Evolutionary conservation across 1,284 basidiomycete genomes (phyloP).

Genomic region (Veloporphyrellus conicus): DNA sequence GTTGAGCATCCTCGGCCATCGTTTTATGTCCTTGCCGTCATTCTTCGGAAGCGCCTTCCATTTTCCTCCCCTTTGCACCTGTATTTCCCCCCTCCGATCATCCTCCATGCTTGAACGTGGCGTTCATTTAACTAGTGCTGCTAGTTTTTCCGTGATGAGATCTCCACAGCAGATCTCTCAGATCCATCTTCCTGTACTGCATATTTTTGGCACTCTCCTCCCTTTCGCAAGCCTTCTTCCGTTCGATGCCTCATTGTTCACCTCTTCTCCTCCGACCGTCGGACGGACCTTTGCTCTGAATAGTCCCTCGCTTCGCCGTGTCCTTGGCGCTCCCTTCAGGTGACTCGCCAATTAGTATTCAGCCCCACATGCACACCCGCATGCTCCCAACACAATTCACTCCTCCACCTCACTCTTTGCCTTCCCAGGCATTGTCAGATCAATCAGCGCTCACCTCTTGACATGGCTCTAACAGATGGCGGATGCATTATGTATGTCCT

Average conservation of each 20-base stretch:
- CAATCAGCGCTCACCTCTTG: background rate
- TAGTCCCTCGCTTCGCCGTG: constrained; percentile 1
- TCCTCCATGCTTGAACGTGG: constrained; percentile 5
- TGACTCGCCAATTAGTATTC: background rate
- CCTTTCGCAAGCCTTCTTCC: constrained; percentile 2
- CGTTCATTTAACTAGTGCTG: background rate
- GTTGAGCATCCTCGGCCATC: constrained; percentile 12
- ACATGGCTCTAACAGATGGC: background rate
- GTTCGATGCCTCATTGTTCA: constrained; percentile 10
- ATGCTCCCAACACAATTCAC: background rate
- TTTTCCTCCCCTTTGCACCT: background rate
- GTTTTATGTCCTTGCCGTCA: background rate
- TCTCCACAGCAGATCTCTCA: constrained; percentile 4
- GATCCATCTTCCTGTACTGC: background rate
- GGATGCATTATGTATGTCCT: background rate
- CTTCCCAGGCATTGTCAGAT: constrained; percentile 9
- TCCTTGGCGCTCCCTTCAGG: background rate
- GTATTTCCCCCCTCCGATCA: background rate
- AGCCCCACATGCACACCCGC: constrained; percentile 1
- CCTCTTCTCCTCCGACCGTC: constrained; percentile 6
- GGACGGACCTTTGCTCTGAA: constrained; percentile 16
- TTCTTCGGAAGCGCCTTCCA: constrained; percentile 19
- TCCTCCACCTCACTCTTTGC: background rate
- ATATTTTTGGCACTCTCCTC: constrained; percentile 10
- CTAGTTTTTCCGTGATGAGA: constrained; percentile 8